phyloP scores from a whole-genome alignment of 495 filamentous ascomycete genomes.

The Aspergillus leporis region DNA sequence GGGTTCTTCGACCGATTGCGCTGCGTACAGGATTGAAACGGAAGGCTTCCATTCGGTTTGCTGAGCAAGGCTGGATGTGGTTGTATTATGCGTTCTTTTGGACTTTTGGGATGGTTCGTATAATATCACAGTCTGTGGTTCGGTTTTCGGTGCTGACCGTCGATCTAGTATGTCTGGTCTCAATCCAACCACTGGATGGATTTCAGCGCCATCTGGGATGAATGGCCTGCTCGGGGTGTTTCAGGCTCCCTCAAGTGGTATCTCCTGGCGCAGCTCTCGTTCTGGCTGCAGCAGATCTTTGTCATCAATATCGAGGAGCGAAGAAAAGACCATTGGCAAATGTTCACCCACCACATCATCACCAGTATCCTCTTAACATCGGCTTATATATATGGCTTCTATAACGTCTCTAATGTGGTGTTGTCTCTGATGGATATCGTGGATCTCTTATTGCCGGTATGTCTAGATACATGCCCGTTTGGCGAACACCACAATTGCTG shows the following conservation, averaged over 20 bases:
- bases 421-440: conserved; percentile 92
- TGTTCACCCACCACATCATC: conserved; percentile 93
- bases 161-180: conserved; percentile 72
- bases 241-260: conserved; percentile 81
- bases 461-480: conserved; percentile 28
- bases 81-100: conserved; percentile 80
- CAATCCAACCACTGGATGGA: conserved; percentile 78
- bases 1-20: conserved; percentile 76
- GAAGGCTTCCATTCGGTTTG: conserved; percentile 77
- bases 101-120: conserved; percentile 78
- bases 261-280: conserved; percentile 85
- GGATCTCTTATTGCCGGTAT: conserved; percentile 82
- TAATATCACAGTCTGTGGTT: background rate
- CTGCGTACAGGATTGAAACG: conserved; percentile 64
- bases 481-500: conserved; percentile 8
- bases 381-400: conserved; percentile 82
- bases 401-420: conserved; percentile 84
- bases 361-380: conserved; percentile 77
- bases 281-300: conserved; percentile 92
- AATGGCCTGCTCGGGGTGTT: conserved; percentile 77
- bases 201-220: conserved; percentile 74
- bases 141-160: conserved; percentile 10
- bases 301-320: conserved; percentile 93
- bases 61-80: conserved; percentile 89
- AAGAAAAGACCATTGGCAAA: conserved; percentile 92